Percentiles rank a stretch among this genome's conserved stretches.
Conservation (phyloP, 805 yeast species). For the Komagataella pseudopastoris region DNA sequence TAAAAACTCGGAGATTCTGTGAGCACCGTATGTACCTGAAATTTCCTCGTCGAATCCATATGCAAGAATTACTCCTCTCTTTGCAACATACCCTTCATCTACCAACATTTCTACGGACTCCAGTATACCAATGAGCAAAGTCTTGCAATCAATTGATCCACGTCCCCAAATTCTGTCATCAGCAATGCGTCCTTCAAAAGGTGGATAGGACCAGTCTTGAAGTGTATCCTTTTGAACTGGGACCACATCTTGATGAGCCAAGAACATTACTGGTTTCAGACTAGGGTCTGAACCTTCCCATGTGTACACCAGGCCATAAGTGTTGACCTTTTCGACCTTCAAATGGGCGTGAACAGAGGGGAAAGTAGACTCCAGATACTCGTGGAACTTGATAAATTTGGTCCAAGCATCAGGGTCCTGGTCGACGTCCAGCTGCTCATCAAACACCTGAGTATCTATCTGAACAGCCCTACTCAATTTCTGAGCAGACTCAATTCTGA, state of each 20-base stretch:
- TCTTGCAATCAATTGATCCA: slow-evolving; percentile 65
- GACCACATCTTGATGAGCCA: slow-evolving; percentile 71
- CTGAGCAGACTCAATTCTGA: slow-evolving; percentile 21
- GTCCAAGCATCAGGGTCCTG: slow-evolving; percentile 40
- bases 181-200: slow-evolving; percentile 51
- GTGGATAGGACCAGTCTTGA: slow-evolving; percentile 49
- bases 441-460: slow-evolving; percentile 49
- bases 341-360: slow-evolving; percentile 37
- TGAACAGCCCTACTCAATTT: slow-evolving; percentile 41
- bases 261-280: slow-evolving; percentile 49
- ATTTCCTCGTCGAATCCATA: slow-evolving; percentile 74
- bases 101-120: slow-evolving; percentile 49
- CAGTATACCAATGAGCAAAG: slow-evolving; percentile 44
- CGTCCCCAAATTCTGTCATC: slow-evolving; percentile 58
- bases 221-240: slow-evolving; percentile 53
- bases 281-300: slow-evolving; percentile 41
- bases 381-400: slow-evolving; percentile 32
- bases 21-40: slow-evolving; percentile 51
- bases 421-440: slow-evolving; percentile 26
- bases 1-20: slow-evolving; percentile 28
- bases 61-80: slow-evolving; percentile 45
- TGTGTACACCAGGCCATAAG: slow-evolving; percentile 46
- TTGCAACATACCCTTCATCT: slow-evolving; percentile 37
- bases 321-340: slow-evolving; percentile 40
- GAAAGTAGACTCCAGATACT: slow-evolving; percentile 37